Conservation (phyloP, 306 rosid genomes). For the Casuarina equisetifolia region DNA sequence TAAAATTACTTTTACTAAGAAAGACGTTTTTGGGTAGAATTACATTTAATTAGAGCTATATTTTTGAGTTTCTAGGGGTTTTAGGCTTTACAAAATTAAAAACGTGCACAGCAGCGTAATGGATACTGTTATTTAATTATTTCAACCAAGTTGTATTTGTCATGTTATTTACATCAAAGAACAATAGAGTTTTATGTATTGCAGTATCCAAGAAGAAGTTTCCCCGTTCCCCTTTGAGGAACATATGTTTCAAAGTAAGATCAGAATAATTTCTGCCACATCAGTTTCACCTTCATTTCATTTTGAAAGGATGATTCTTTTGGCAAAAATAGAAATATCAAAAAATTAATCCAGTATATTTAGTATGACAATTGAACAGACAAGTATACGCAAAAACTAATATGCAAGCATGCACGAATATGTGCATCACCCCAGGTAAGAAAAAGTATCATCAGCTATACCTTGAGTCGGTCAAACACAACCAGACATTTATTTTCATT, state of each 20-base stretch:
- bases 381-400: not conserved
- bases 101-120: no score
- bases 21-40: not conserved
- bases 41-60: no score
- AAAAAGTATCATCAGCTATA: not conserved
- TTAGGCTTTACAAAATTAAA: no score
- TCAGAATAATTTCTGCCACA: no score
- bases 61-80: no score
- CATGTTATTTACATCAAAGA: not conserved
- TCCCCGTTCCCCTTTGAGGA: not conserved
- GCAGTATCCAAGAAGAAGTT: not conserved
- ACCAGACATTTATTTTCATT: constrained; percentile 82
- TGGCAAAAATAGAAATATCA: not conserved
- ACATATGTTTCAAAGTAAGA: not conserved
- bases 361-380: not conserved
- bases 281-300: not conserved
- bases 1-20: constrained; percentile 5
- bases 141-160: no score
- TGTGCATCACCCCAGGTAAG: not conserved
- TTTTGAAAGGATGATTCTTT: not conserved
- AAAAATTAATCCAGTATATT: not conserved
- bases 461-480: constrained; percentile 94
- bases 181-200: not conserved
- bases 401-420: not conserved
- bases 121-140: no score